phyloP scores from a whole-genome alignment of 805 yeast species.

The Yamadazyma paraphyllophila region DNA sequence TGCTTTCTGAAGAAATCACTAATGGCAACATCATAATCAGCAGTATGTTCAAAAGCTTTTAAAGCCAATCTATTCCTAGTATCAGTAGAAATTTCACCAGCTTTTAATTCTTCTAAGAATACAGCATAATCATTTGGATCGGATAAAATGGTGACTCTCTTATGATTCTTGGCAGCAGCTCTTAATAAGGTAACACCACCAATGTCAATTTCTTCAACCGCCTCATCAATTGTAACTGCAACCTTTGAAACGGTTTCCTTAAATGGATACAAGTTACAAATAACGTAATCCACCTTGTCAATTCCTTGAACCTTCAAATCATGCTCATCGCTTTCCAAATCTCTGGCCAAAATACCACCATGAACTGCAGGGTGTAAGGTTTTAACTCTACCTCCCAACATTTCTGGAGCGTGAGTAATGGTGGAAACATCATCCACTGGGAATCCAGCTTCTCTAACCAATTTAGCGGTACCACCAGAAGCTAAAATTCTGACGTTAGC shows the following conservation, averaged over 20 bases:
- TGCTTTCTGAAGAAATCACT: constrained; percentile 97
- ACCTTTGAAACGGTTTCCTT: constrained; percentile 95
- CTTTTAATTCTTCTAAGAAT: constrained; percentile 76
- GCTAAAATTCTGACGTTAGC: constrained; percentile 91
- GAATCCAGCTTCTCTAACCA: constrained; percentile 96
- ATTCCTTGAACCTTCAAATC: constrained; percentile 88
- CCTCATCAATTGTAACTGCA: constrained; percentile 94
- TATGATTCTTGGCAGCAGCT: constrained; percentile 98
- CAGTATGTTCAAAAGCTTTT: constrained; percentile 98
- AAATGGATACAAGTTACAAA: constrained; percentile 97
- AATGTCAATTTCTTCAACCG: constrained; percentile 97
- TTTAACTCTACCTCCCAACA: constrained; percentile 98
- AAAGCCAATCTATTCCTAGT: constrained; percentile 83
- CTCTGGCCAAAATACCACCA: constrained; percentile 94
- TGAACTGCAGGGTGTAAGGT: constrained; percentile 98
- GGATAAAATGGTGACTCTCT: constrained; percentile 91
- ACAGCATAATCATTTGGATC: constrained; percentile 92
- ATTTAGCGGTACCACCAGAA: constrained; percentile 94
- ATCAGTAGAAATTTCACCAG: constrained; percentile 68
- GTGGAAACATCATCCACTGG: constrained; percentile 94
- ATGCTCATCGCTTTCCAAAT: constrained; percentile 84
- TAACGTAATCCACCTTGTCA: constrained; percentile 94
- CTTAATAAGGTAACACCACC: constrained; percentile 95
- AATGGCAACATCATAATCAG: constrained; percentile 94
- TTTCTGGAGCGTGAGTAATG: constrained; percentile 98